phyloP scores from a whole-genome alignment of 345 rosid genomes.

The Durio zibethinus region DNA sequence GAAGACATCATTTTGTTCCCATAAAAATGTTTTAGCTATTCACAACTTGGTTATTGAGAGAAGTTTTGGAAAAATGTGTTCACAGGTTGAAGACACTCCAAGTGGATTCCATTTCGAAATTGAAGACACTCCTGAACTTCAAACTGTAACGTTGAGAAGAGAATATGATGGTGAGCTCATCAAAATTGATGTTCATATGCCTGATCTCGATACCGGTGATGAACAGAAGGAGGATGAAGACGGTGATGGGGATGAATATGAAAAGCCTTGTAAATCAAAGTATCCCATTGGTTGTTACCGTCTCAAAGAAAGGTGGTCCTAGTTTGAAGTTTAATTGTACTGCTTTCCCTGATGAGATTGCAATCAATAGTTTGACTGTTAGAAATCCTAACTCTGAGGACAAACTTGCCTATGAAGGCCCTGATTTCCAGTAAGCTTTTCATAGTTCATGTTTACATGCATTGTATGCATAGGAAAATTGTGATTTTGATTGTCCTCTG shows the following conservation, averaged over 20 bases:
- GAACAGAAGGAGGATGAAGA: slow-evolving; percentile 26
- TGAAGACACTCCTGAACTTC: slow-evolving; percentile 66
- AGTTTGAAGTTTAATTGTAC: slow-evolving; percentile 59
- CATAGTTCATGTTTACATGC: not conserved
- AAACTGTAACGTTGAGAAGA: slow-evolving; percentile 53
- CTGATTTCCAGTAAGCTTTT: slow-evolving; percentile 69
- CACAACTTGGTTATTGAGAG: not conserved
- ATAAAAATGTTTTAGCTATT: not conserved
- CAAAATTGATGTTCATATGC: slow-evolving; percentile 76
- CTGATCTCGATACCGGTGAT: slow-evolving; percentile 68
- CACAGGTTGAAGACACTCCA: slow-evolving; percentile 58
- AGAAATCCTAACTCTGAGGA: slow-evolving; percentile 55
- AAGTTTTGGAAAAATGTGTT: not conserved
- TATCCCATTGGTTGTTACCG: slow-evolving; percentile 58
- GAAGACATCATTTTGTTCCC: no score
- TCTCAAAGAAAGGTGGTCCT: slow-evolving; percentile 58
- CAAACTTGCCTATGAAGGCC: slow-evolving; percentile 69
- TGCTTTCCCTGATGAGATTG: slow-evolving; percentile 64
- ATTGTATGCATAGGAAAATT: not conserved
- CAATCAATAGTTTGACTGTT: slow-evolving; percentile 54
- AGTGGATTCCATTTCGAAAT: slow-evolving; percentile 70
- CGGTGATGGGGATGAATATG: slow-evolving; percentile 35
- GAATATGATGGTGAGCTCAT: slow-evolving; percentile 67
- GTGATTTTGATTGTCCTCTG: not conserved
- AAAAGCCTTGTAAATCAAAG: slow-evolving; percentile 49